These are phyloP conservation scores for Fusarium sp. DNA, from an alignment of 2,329 filamentous ascomycete species.

Conservation along the genomic window DNA sequence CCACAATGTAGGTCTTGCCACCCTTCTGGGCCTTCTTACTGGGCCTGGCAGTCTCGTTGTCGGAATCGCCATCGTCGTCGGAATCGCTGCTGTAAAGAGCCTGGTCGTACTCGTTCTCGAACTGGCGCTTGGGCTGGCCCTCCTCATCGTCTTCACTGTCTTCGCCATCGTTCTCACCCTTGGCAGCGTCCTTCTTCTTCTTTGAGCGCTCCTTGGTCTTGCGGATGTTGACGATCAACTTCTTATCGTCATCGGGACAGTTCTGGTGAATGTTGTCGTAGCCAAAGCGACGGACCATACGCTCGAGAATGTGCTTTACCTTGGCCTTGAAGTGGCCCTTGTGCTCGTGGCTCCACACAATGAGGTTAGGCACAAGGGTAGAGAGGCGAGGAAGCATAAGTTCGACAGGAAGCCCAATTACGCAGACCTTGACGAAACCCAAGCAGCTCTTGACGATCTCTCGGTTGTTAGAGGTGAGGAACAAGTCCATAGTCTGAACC, in stretches of 20 bases:
- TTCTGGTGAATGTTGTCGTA: constrained; percentile 82
- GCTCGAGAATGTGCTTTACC: constrained; percentile 97
- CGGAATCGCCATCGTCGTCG: constrained; percentile 64
- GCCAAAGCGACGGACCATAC: constrained; percentile 92
- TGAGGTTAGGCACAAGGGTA: constrained; percentile 86
- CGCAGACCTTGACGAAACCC: constrained; percentile 96
- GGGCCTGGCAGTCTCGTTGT: constrained; percentile 69
- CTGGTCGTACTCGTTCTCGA: constrained; percentile 94
- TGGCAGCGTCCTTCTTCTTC: constrained; percentile 82
- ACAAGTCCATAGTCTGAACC: constrained; percentile 94
- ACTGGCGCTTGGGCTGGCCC: constrained; percentile 67
- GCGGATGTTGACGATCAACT: constrained; percentile 92
- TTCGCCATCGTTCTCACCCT: constrained; percentile 69
- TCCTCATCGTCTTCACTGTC: constrained; percentile 68
- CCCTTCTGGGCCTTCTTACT: constrained; percentile 69
- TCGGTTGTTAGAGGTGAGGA: constrained; percentile 94
- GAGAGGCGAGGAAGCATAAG: constrained; percentile 83
- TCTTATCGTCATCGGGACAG: constrained; percentile 88
- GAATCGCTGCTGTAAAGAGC: constrained; percentile 89
- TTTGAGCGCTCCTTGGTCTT: constrained; percentile 94
- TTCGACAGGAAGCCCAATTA: constrained; percentile 84
- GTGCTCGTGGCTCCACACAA: constrained; percentile 98
- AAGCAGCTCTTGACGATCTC: constrained; percentile 96
- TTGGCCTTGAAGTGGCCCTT: constrained; percentile 97
- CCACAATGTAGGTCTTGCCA: constrained; percentile 86